phyloP scores from a whole-genome alignment of 805 yeast genomes.

The Diddensiella caesifluorescens region DNA sequence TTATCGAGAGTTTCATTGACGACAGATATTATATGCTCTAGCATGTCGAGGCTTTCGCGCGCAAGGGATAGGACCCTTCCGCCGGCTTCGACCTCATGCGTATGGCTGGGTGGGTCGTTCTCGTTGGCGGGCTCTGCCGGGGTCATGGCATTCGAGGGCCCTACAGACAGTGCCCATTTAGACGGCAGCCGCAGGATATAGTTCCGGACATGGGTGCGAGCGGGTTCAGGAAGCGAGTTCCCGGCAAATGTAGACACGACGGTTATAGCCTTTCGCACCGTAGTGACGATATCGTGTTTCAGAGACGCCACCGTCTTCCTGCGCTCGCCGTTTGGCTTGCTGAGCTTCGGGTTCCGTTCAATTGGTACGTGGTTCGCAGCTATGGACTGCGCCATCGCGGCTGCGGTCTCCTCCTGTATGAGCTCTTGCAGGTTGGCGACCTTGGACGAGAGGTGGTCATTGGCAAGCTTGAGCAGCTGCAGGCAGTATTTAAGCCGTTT shows the following conservation, averaged over 20 bases:
- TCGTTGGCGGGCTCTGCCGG: not conserved
- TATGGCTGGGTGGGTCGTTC: not conserved
- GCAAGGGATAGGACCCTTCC: slow-evolving; percentile 77
- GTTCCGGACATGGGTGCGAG: slow-evolving; percentile 74
- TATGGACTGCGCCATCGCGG: slow-evolving; percentile 23
- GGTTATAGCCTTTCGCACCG: slow-evolving; percentile 82
- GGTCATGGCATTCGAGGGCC: slow-evolving; percentile 1
- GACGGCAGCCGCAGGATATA: slow-evolving; percentile 70
- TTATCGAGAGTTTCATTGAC: slow-evolving; percentile 79
- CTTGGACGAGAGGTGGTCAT: slow-evolving; percentile 63
- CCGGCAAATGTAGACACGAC: slow-evolving; percentile 84
- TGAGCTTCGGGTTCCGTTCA: slow-evolving; percentile 21
- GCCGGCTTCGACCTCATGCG: slow-evolving; percentile 37
- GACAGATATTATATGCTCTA: slow-evolving; percentile 71
- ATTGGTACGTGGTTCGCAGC: slow-evolving; percentile 34
- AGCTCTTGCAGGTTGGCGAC: slow-evolving; percentile 57
- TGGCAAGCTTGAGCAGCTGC: slow-evolving; percentile 75
- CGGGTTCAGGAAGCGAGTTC: slow-evolving; percentile 67
- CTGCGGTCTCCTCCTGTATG: slow-evolving; percentile 37
- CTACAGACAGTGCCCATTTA: slow-evolving; percentile 52
- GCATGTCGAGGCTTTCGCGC: slow-evolving; percentile 83
- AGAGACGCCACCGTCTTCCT: slow-evolving; percentile 35
- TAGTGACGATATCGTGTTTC: slow-evolving; percentile 77
- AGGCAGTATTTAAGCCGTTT: slow-evolving; percentile 72
- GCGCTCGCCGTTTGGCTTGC: slow-evolving; percentile 13